Evolutionary conservation across 257 asterid genomes (phyloP).

Genomic region (Nicotiana paniculata): DNA sequence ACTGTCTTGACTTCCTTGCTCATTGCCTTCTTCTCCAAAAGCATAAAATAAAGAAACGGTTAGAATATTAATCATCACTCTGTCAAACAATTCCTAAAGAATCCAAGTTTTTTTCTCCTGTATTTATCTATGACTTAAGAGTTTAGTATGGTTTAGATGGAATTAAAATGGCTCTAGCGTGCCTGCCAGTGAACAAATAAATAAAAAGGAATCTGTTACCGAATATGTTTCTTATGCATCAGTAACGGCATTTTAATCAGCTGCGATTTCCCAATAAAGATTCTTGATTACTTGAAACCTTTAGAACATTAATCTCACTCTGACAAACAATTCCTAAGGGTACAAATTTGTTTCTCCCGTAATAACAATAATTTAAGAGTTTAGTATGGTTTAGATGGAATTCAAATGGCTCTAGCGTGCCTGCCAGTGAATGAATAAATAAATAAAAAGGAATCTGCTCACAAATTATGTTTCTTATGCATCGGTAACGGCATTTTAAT

Average conservation of each 20-base stretch:
- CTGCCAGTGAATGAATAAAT: no score
- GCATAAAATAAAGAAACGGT: slow-evolving; percentile 12
- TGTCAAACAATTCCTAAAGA: not conserved
- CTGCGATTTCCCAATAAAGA: not conserved
- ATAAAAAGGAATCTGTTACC: not conserved
- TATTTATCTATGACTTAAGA: not conserved
- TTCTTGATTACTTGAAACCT: not conserved
- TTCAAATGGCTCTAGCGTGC: no score
- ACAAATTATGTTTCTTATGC: no score
- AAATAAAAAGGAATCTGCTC: no score
- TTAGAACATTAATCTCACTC: no score
- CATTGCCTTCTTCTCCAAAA: slow-evolving; percentile 40
- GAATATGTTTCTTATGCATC: not conserved
- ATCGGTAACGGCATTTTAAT: no score
- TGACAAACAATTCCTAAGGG: no score
- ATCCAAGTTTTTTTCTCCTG: not conserved
- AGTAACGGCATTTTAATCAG: not conserved
- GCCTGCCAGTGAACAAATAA: not conserved
- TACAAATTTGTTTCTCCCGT: no score
- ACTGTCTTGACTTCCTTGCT: slow-evolving; percentile 47
- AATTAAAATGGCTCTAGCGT: not conserved
- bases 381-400: no score
- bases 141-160: not conserved
- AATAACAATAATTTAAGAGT: no score
- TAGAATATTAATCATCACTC: not conserved